phyloP scores from a whole-genome alignment of 306 rosid species.

The Ormosia emarginata region DNA sequence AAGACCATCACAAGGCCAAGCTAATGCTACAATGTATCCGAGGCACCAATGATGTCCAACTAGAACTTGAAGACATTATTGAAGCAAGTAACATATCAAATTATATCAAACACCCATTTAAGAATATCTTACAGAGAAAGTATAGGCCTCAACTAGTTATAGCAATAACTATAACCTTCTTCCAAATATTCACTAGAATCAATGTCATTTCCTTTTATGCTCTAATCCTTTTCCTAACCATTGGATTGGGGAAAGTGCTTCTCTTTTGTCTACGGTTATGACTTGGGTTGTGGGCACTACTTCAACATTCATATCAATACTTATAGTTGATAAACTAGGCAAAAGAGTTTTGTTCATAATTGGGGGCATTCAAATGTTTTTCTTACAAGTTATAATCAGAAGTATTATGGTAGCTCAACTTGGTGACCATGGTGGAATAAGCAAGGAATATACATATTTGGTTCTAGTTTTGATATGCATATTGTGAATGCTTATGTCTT shows the following conservation, averaged over 20 bases:
- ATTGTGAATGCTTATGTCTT: too few species aligned
- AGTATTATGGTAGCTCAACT: constrained; percentile 45
- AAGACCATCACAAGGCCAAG: constrained; percentile 24
- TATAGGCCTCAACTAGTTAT: constrained; percentile 67
- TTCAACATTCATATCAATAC: constrained; percentile 61
- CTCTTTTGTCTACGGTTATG: constrained; percentile 46
- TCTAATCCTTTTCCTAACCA: constrained; percentile 39
- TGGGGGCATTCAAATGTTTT: constrained; percentile 66
- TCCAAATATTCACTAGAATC: constrained; percentile 72
- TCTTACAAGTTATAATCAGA: constrained; percentile 48
- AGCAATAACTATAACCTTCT: constrained; percentile 62
- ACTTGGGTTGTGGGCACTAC: constrained; percentile 36
- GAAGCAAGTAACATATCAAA: constrained; percentile 38
- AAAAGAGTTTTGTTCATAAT: constrained; percentile 48
- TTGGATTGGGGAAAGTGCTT: constrained; percentile 66
- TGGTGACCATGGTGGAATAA: constrained; percentile 52
- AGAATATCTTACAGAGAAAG: constrained; percentile 40
- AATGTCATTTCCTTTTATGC: constrained; percentile 47
- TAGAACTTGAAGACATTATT: constrained; percentile 55
- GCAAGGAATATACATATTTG: constrained; percentile 43
- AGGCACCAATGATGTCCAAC: constrained; percentile 47
- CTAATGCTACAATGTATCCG: constrained; percentile 40
- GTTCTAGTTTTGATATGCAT: constrained; percentile 46
- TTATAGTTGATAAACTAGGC: constrained; percentile 60
- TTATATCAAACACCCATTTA: constrained; percentile 46